These are phyloP conservation scores for Exutisphaerella laricina DNA, from an alignment of 2,329 filamentous ascomycete genomes.

Conservation along the genomic window DNA sequence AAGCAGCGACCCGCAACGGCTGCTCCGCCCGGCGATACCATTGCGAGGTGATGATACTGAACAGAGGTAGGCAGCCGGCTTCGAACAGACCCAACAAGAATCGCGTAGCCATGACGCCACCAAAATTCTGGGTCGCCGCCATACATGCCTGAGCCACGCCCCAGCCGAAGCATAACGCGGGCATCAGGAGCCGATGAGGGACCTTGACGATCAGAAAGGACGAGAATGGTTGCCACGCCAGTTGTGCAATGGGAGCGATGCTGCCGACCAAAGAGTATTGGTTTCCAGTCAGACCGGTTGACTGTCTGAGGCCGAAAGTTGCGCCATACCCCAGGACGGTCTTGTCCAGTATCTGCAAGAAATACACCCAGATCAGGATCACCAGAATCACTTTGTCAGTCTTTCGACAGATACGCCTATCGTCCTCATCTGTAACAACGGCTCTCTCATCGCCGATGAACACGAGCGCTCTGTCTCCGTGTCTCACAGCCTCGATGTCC, in stretches of 20 bases:
- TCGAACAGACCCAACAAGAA: conserved; percentile 64
- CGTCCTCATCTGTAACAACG: conserved; percentile 39
- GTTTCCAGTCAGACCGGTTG: conserved; percentile 43
- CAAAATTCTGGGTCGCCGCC: conserved; percentile 54
- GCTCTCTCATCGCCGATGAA: conserved; percentile 26
- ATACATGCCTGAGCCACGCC: conserved; percentile 55
- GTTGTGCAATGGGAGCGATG: conserved; percentile 49
- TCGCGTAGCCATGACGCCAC: conserved; percentile 55
- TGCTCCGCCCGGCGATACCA: conserved; percentile 29
- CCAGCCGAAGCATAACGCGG: conserved; percentile 58
- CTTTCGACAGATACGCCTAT: conserved; percentile 54
- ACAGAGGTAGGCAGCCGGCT: conserved; percentile 59
- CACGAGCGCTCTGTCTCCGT: conserved; percentile 21
- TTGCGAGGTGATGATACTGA: conserved; percentile 44
- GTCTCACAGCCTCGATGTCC: conserved; percentile 9
- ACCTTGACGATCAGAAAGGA: conserved; percentile 58
- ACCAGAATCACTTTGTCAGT: conserved; percentile 56
- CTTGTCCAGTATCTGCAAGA: conserved; percentile 51
- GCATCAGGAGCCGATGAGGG: conserved; percentile 61
- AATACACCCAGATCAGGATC: conserved; percentile 55
- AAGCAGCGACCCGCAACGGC: conserved; percentile 23
- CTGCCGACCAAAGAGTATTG: conserved; percentile 46
- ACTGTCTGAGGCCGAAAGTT: conserved; percentile 42
- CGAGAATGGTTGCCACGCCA: conserved; percentile 60
- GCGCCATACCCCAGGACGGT: conserved; percentile 46